Evolutionary conservation across 805 yeast genomes (phyloP).

Genomic region (Sugiyamaella mastotermitis): DNA sequence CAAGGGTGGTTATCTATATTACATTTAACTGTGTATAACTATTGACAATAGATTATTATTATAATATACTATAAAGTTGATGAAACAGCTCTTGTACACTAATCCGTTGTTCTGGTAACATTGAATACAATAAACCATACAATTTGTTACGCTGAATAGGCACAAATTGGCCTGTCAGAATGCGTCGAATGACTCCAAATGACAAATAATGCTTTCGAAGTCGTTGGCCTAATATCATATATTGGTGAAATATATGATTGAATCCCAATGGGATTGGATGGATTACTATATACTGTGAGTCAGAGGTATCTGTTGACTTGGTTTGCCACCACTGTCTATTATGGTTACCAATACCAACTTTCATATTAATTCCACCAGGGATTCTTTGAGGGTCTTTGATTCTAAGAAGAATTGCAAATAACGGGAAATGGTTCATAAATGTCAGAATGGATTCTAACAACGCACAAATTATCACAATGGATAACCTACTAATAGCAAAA

Average conservation of each 20-base stretch:
- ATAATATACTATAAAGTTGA: conserved; percentile 8
- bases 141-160: conserved; percentile 43
- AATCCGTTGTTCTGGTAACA: conserved; percentile 41
- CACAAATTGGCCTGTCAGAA: conserved; percentile 42
- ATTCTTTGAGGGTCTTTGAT: conserved; percentile 69
- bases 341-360: conserved; percentile 15
- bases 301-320: neutral
- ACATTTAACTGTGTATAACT: no score
- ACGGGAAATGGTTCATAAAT: conserved; percentile 73
- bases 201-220: conserved; percentile 41
- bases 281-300: conserved; percentile 24
- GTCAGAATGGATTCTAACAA: conserved; percentile 55
- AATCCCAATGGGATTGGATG: conserved; percentile 42
- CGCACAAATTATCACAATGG: conserved; percentile 44
- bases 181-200: conserved; percentile 32
- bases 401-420: conserved; percentile 74
- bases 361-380: conserved; percentile 50
- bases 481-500: conserved; percentile 57
- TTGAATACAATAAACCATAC: conserved; percentile 47
- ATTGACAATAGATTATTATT: no score
- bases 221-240: conserved; percentile 35
- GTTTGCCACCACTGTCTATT: neutral
- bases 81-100: conserved; percentile 10
- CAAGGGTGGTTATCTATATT: no score
- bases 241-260: conserved; percentile 44